Base-by-base conservation (phyloP, 345 rosid genomes). In the Heritiera fomes region DNA sequence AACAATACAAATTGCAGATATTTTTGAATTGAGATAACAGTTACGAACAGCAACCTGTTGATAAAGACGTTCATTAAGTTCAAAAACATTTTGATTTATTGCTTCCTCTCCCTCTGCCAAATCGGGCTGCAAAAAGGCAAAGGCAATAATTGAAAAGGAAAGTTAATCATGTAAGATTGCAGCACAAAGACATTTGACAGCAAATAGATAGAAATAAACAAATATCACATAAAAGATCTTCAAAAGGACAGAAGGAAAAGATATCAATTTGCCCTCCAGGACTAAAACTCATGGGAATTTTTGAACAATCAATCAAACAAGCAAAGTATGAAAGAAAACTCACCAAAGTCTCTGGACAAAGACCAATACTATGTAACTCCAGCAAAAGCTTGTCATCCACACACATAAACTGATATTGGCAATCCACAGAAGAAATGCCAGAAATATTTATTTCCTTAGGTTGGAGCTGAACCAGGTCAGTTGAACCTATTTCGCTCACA, bases 321-420 rank as follows among this genome's bases (percentile, higher is more conserved):
- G 6, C 62, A 23, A 61, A 17, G 6, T 56, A 70, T 20, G 41
- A 77, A 68, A 70, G 40, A 23, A 78, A 78, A 73, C 90, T 61
- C 85, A 97, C 99, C 97, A 91, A 84, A 79, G 84, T 81, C 76
- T 96, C 99, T 5, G 98, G 92, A 81, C 83, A 91, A 65, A 97
- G 79, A 83, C 98, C 98, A 75, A 97, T 90, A 88, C 94, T 90
- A 76, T 90, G 93, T 8, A 94, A 82, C 88, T 97, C 99, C 85
- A 97, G 80, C 85, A 94, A 81, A 81, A 94, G 82, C 83, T 88
- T 91, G 75, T 94, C 98, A 77, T 97, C 92, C 71, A 97, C 83
- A 79, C 85, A 81, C 95, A 91, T 90, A 38, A 45, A 82, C 73
- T 89, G 94, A 90, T 96, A 96, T 79, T 92, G 93, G 61, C 81